phyloP scores from a whole-genome alignment of 768 basidiomycete genomes.

The Cystofilobasidium macerans region DNA sequence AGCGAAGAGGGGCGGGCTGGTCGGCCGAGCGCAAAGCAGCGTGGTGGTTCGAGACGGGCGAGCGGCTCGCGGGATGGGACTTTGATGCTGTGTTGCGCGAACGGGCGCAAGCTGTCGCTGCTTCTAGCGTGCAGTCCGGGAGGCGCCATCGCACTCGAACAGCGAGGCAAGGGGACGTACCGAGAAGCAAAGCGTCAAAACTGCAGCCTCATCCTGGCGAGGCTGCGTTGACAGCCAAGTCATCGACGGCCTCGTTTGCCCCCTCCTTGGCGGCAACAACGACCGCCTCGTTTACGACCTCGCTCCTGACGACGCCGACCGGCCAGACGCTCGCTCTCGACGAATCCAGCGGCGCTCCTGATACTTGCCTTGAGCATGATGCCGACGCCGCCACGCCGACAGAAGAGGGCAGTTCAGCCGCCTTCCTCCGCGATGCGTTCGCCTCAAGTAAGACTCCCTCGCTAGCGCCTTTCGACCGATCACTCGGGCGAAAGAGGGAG shows the following conservation, averaged over 20 bases:
- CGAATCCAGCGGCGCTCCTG: too few species aligned
- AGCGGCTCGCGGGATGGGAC: background rate
- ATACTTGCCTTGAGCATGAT: too few species aligned
- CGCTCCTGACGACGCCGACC: constrained; percentile 1
- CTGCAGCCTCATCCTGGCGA: background rate
- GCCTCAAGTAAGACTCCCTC: too few species aligned
- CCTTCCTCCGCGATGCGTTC: too few species aligned
- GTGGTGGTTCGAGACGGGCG: constrained; percentile 7
- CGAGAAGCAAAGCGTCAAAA: too few species aligned
- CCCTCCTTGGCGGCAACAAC: background rate
- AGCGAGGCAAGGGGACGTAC: too few species aligned
- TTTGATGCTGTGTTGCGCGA: background rate
- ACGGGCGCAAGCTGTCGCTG: background rate
- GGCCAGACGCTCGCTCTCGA: background rate
- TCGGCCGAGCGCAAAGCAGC: background rate
- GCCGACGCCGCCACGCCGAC: too few species aligned
- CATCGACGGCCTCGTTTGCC: background rate
- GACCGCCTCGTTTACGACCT: constrained; percentile 2
- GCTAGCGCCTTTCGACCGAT: too few species aligned
- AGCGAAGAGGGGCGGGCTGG: background rate
- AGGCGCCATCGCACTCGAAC: too few species aligned
- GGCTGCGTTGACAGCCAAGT: background rate
- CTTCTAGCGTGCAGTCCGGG: background rate
- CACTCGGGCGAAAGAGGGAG: too few species aligned
- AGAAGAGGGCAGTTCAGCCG: too few species aligned